phyloP scores from a whole-genome alignment of 2,329 filamentous ascomycete genomes.

The Shiraia sp. region DNA sequence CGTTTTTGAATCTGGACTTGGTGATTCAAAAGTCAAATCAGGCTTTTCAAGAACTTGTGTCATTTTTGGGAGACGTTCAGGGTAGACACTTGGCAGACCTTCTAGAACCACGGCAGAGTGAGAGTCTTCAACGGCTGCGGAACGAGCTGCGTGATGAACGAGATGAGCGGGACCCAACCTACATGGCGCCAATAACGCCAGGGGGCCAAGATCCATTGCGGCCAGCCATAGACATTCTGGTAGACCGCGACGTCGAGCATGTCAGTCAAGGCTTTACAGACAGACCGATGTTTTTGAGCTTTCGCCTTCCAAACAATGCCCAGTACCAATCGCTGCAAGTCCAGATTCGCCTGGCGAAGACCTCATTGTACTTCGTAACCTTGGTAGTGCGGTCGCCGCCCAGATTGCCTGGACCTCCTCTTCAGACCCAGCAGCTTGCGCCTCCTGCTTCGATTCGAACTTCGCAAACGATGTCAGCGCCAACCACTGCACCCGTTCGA shows the following conservation, averaged over 20 bases:
- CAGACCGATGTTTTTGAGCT: constrained; percentile 47
- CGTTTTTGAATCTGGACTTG: constrained; percentile 54
- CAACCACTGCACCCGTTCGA: constrained; percentile 25
- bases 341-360: constrained; percentile 47
- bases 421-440: constrained; percentile 40
- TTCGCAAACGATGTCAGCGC: constrained; percentile 35
- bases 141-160: constrained; percentile 52
- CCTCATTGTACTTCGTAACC: constrained; percentile 51
- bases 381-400: constrained; percentile 42
- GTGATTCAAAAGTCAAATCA: constrained; percentile 51
- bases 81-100: constrained; percentile 50
- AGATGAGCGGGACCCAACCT: constrained; percentile 53
- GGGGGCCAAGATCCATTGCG: constrained; percentile 49
- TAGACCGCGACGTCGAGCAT: constrained; percentile 49
- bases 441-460: constrained; percentile 33
- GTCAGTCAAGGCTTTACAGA: constrained; percentile 50
- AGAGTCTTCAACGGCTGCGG: constrained; percentile 50
- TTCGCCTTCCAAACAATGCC: constrained; percentile 35
- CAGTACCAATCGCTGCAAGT: constrained; percentile 42
- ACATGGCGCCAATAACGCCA: constrained; percentile 54
- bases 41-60: constrained; percentile 50
- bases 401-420: constrained; percentile 29
- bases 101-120: constrained; percentile 46
- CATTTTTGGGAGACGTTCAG: constrained; percentile 42
- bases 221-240: constrained; percentile 44